Percentiles rank a stretch among this genome's conserved stretches.
These are phyloP conservation scores for Fistulinella prunicolor DNA, from an alignment of 768 basidiomycete species.

Conservation along the genomic window DNA sequence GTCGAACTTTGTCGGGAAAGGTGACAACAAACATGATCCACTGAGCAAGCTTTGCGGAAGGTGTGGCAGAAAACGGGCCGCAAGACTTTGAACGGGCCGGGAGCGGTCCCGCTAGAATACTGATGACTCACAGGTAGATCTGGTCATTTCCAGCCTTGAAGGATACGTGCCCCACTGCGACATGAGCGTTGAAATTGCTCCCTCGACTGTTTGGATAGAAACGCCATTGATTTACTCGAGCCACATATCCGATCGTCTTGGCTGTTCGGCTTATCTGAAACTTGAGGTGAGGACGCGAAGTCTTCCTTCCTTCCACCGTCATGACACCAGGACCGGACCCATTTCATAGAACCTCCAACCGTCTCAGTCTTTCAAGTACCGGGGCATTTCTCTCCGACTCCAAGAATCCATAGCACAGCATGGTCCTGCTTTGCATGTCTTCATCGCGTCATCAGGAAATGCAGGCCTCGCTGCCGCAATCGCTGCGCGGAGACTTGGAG, in stretches of 20 bases:
- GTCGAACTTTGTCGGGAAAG: conserved; percentile 58
- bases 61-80: neutral
- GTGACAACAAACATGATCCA: neutral
- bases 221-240: conserved; percentile 65
- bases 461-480: conserved; percentile 73
- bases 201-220: conserved; percentile 47
- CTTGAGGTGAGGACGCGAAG: conserved; percentile 52
- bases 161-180: neutral
- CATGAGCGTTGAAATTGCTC: conserved; percentile 2
- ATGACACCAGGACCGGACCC: neutral
- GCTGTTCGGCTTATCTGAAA: conserved; percentile 62
- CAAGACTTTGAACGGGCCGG: neutral
- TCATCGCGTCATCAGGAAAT: conserved; percentile 78
- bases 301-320: neutral
- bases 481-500: conserved; percentile 50
- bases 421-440: conserved; percentile 55
- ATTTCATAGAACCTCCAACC: conserved; percentile 64
- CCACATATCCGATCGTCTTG: conserved; percentile 51
- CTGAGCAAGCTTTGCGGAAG: neutral
- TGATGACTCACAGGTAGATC: no score
- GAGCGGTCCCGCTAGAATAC: no score
- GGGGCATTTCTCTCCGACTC: conserved; percentile 64
- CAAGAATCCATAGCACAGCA: conserved; percentile 47
- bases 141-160: no score
- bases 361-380: conserved; percentile 72